A percentile compares a stretch with the other conserved stretches of the same genome.
Evolutionary conservation across 1,284 basidiomycete species (phyloP).

Genomic region (Neolentinus lepideus): DNA sequence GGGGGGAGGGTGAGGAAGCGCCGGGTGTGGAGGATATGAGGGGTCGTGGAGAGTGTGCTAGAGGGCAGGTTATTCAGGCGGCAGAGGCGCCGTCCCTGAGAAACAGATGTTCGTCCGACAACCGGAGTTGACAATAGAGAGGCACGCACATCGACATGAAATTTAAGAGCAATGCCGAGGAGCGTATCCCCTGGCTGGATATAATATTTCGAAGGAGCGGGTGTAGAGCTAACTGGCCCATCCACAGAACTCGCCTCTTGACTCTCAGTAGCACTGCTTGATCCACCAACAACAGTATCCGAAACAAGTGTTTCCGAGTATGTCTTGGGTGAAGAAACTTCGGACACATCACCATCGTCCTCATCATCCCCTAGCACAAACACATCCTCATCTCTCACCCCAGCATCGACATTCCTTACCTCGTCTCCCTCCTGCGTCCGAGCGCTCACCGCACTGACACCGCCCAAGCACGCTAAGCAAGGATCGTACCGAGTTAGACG

Average conservation of each 20-base stretch:
- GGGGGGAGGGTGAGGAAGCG: slow-evolving; percentile 45
- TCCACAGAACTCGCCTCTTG: no score
- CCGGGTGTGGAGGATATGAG: slow-evolving; percentile 69
- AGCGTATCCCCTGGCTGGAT: slow-evolving; percentile 57
- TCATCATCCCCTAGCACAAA: slow-evolving; percentile 60
- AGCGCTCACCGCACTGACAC: slow-evolving; percentile 36
- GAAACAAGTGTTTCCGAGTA: no score
- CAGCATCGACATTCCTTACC: slow-evolving; percentile 42
- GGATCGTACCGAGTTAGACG: slow-evolving; percentile 56
- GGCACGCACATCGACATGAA: slow-evolving; percentile 49
- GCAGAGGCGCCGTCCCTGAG: slow-evolving; percentile 51
- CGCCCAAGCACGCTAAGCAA: slow-evolving; percentile 55
- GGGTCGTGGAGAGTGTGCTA: slow-evolving; percentile 60
- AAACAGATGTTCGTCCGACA: no score
- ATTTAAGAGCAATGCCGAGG: slow-evolving; percentile 56
- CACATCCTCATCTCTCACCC: slow-evolving; percentile 46
- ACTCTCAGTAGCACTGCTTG: no score
- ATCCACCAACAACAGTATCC: no score
- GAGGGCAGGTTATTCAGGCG: slow-evolving; percentile 57
- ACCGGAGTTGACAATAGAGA: no score
- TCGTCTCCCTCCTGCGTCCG: slow-evolving; percentile 7
- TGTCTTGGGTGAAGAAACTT: no score
- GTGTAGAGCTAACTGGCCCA: not conserved
- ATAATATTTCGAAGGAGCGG: slow-evolving; percentile 38
- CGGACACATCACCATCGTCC: slow-evolving; percentile 30